Evolutionary conservation across 345 rosid genomes (phyloP).

Genomic region (Ailanthus altissimus): DNA sequence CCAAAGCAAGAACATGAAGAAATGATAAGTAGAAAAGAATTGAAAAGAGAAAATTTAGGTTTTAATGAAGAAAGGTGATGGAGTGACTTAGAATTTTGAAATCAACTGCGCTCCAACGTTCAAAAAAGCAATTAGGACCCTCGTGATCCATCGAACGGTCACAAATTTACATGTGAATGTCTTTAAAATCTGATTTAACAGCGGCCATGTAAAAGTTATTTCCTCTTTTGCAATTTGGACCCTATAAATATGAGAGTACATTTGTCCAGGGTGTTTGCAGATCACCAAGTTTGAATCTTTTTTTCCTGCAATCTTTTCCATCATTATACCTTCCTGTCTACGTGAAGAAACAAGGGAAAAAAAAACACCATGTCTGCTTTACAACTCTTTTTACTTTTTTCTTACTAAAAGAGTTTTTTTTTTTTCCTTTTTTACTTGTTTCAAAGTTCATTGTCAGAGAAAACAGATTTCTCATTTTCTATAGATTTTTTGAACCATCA

Average conservation of each 20-base stretch:
- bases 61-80: background rate
- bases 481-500: conserved; percentile 5
- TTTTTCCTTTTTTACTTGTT: conserved; percentile 22
- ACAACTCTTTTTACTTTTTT: conserved; percentile 34
- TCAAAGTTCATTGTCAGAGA: conserved; percentile 39
- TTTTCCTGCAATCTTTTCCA: conserved; percentile 36
- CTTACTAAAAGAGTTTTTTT: conserved; percentile 17
- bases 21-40: background rate
- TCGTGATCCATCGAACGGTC: conserved; percentile 55
- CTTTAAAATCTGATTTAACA: conserved; percentile 40
- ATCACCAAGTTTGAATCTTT: conserved; percentile 25
- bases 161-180: conserved; percentile 63
- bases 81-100: conserved; percentile 30
- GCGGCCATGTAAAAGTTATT: background rate
- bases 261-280: conserved; percentile 29
- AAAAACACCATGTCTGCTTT: conserved; percentile 31
- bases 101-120: conserved; percentile 74
- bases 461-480: background rate
- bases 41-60: too few relatives aligned
- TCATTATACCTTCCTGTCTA: conserved; percentile 75
- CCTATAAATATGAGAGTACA: conserved; percentile 46
- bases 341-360: conserved; percentile 50
- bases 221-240: conserved; percentile 21
- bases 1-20: background rate
- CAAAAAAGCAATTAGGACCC: conserved; percentile 31